These are phyloP conservation scores for Mycena chlorophos DNA, from an alignment of 768 basidiomycete genomes.

Conservation along the genomic window DNA sequence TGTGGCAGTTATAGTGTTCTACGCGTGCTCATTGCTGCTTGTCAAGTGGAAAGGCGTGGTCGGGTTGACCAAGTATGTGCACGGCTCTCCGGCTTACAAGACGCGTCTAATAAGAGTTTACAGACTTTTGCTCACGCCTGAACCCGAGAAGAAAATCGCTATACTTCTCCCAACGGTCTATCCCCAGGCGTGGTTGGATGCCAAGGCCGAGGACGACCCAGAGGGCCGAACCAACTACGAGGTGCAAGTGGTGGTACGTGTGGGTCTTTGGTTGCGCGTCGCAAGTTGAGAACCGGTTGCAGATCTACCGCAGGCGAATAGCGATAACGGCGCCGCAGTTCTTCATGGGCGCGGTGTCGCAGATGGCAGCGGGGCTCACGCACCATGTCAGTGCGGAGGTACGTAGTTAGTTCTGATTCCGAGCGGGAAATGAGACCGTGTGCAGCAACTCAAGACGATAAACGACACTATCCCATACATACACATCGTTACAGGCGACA, in stretches of 20 bases:
- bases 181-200: constrained; percentile 60
- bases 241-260: constrained; percentile 53
- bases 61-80: constrained; percentile 35
- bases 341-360: constrained; percentile 64
- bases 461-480: constrained; percentile 64
- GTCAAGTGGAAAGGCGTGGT: constrained; percentile 42
- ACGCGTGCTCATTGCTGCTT: neutral
- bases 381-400: constrained; percentile 53
- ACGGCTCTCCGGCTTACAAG: neutral
- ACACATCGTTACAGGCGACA: constrained; percentile 64
- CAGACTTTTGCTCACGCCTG: constrained; percentile 42
- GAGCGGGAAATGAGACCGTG: neutral
- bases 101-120: neutral
- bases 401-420: neutral
- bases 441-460: constrained; percentile 44
- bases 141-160: constrained; percentile 49
- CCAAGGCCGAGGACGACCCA: constrained; percentile 51
- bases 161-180: constrained; percentile 60
- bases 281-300: neutral
- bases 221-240: constrained; percentile 65
- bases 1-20: constrained; percentile 18
- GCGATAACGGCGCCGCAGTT: constrained; percentile 57
- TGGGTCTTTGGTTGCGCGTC: neutral
- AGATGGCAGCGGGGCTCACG: constrained; percentile 67
- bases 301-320: constrained; percentile 51